phyloP scores from a whole-genome alignment of 2,329 filamentous ascomycete species.

The Dendryphion nanum region DNA sequence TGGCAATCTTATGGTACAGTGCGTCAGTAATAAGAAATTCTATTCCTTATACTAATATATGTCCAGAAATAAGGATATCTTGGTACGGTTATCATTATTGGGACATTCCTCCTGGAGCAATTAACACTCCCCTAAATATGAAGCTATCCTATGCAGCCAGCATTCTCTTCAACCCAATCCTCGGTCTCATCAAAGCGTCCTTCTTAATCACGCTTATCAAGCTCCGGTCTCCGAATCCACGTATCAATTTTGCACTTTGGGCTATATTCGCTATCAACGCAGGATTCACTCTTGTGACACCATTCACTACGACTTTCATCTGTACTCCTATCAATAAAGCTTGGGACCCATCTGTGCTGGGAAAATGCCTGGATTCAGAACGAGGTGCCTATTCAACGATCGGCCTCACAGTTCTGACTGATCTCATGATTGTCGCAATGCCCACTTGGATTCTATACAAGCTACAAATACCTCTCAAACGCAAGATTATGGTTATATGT shows the following conservation, averaged over 20 bases:
- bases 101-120: slow-evolving; percentile 12
- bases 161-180: slow-evolving; percentile 19
- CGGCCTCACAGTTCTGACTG: slow-evolving; percentile 14
- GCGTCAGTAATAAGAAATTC: too few species aligned
- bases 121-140: neutral
- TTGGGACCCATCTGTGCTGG: slow-evolving; percentile 1
- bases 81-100: slow-evolving; percentile 14
- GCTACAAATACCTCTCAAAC: slow-evolving; percentile 14
- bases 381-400: slow-evolving; percentile 14
- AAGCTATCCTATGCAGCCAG: slow-evolving; percentile 15
- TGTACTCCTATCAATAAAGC: slow-evolving; percentile 1
- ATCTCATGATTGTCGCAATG: slow-evolving; percentile 17
- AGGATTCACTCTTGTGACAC: slow-evolving; percentile 12
- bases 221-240: slow-evolving; percentile 13
- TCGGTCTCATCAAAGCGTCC: slow-evolving; percentile 18
- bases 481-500: slow-evolving; percentile 15
- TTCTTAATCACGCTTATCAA: slow-evolving; percentile 19
- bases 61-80: slow-evolving; percentile 5
- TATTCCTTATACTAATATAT: neutral
- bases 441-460: slow-evolving; percentile 20
- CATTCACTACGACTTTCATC: slow-evolving; percentile 7
- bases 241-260: slow-evolving; percentile 15
- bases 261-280: slow-evolving; percentile 12
- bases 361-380: slow-evolving; percentile 9
- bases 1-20: too few species aligned